Percentiles rank a stretch among this genome's conserved stretches.
phyloP scores from a whole-genome alignment of 768 basidiomycete species.

The Mycena belliarum region DNA sequence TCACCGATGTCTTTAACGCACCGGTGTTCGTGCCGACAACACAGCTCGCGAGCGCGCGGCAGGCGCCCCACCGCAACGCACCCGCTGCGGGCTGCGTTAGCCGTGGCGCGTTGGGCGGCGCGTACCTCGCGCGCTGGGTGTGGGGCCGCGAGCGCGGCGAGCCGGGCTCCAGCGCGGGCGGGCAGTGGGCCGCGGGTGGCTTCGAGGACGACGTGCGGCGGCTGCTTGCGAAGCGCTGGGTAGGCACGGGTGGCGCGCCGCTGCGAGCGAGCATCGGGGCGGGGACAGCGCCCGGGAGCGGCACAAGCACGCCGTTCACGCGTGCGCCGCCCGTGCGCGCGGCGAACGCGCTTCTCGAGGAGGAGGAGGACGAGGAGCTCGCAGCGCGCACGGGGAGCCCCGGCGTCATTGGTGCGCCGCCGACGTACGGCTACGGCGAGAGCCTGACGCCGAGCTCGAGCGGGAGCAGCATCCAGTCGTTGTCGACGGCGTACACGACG shows the following conservation, averaged over 20 bases:
- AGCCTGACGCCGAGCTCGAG: conserved; percentile 49
- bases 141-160: conserved; percentile 67
- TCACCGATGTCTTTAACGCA: conserved; percentile 82
- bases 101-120: conserved; percentile 70
- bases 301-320: conserved; percentile 68
- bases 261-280: conserved; percentile 56
- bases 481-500: conserved; percentile 59
- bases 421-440: conserved; percentile 34
- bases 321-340: conserved; percentile 53
- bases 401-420: conserved; percentile 28
- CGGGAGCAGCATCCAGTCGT: conserved; percentile 28
- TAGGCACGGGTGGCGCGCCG: conserved; percentile 57
- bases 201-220: conserved; percentile 82
- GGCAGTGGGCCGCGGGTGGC: conserved; percentile 28
- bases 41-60: conserved; percentile 77
- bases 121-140: conserved; percentile 84
- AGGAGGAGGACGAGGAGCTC: conserved; percentile 76
- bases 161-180: conserved; percentile 25
- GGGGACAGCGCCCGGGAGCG: conserved; percentile 41
- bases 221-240: conserved; percentile 74
- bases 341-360: conserved; percentile 60
- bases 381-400: conserved; percentile 26
- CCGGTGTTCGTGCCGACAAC: conserved; percentile 74
- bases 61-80: conserved; percentile 71
- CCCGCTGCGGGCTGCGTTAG: conserved; percentile 70